A percentile compares a stretch with the other conserved stretches of the same genome.
Evolutionary conservation across 768 basidiomycete species (phyloP).

Genomic region (Boletus vinaceobasis): DNA sequence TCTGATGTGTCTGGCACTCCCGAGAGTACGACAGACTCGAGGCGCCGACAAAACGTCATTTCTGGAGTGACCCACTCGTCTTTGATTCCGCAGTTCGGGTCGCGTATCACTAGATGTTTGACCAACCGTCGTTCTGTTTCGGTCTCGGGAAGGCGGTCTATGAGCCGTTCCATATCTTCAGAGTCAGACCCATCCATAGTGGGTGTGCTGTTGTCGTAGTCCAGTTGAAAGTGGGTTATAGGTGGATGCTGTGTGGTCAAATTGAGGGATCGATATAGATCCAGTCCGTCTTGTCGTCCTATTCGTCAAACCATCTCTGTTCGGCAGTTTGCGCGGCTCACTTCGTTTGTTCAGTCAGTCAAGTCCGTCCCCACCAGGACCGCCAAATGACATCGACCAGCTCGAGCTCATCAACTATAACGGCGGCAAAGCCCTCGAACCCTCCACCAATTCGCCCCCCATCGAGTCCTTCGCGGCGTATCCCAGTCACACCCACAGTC

Average conservation of each 20-base stretch:
- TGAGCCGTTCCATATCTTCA: constrained; percentile 57
- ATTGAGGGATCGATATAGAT: background rate
- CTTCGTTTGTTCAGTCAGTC: background rate
- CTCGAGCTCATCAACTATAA: constrained; percentile 51
- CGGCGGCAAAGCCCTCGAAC: constrained; percentile 34
- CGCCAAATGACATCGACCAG: constrained; percentile 34
- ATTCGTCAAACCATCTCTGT: background rate
- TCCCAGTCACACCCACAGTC: constrained; percentile 81
- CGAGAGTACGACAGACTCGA: constrained; percentile 66
- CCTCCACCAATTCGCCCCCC: constrained; percentile 35
- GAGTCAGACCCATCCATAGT: constrained; percentile 27
- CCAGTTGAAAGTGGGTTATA: background rate
- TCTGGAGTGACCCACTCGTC: constrained; percentile 61
- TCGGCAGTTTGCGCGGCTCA: constrained; percentile 25
- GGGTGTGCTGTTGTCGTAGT: constrained; percentile 1
- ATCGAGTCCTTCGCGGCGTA: constrained; percentile 52
- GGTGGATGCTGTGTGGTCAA: constrained; percentile 1
- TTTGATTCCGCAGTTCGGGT: constrained; percentile 38
- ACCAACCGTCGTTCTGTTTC: constrained; percentile 56
- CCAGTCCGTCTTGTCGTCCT: background rate
- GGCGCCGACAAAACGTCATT: constrained; percentile 56
- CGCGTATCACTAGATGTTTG: constrained; percentile 55
- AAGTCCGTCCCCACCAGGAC: no score
- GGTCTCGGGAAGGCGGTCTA: constrained; percentile 58
- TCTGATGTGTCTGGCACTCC: constrained; percentile 69